phyloP scores from a whole-genome alignment of 169 alveolate species.

The Perkinsus chesapeaki region DNA sequence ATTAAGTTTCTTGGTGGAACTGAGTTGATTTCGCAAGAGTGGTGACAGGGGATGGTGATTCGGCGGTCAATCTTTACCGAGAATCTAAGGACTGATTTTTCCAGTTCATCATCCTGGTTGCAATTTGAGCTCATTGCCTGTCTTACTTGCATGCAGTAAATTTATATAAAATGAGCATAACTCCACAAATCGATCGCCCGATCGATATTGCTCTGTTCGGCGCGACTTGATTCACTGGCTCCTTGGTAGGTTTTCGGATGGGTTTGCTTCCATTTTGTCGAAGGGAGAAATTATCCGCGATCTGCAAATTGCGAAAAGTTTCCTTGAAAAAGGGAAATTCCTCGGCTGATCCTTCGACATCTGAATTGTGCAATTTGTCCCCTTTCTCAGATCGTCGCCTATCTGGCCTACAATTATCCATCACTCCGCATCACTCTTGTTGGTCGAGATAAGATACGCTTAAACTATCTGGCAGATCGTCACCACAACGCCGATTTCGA shows the following conservation, averaged over 20 bases:
- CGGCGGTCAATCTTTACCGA: neutral
- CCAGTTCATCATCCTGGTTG: too few relatives aligned
- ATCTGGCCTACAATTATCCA: neutral
- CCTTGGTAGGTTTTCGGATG: neutral
- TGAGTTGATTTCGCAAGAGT: neutral
- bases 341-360: too few relatives aligned
- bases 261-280: too few relatives aligned
- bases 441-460: neutral
- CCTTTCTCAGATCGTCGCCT: neutral
- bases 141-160: neutral
- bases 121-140: too few relatives aligned
- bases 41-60: neutral
- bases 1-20: neutral
- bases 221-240: neutral
- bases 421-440: neutral
- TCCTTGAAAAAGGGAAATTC: neutral
- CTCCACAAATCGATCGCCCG: neutral
- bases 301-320: neutral
- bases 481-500: neutral
- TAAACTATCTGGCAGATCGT: neutral
- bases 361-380: too few relatives aligned
- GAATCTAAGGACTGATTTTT: too few relatives aligned
- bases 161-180: neutral
- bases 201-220: neutral
- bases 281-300: too few relatives aligned